Base-by-base conservation (phyloP, 495 filamentous ascomycete species). In the Xylaria acuta region DNA sequence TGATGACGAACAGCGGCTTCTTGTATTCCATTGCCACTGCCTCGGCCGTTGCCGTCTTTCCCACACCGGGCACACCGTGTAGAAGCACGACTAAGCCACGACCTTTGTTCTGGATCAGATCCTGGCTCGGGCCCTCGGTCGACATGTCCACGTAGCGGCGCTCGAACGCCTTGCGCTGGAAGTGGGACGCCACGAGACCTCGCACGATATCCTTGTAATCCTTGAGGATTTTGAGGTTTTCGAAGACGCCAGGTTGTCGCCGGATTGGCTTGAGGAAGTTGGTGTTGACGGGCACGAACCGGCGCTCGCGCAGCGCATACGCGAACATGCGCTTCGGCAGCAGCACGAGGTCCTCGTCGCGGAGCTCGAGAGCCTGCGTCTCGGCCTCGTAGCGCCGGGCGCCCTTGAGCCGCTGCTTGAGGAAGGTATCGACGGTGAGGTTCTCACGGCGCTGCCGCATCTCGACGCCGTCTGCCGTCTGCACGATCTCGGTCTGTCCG, bases 1-100 rank as follows among this genome's bases (percentile, higher is more conserved):
- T 88, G 38, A 92, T 85, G 2, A 81, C 73, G 67, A 87, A 88
- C 0, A 91, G 81, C 1, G 89, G 88, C 60, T 82, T 85, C 5
- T 79, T 68, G 38, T 83, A 82, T 27, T 82, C 74, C 74, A 86
- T 83, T 0, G 89, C 87, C 3, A 89, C 80, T 0, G 82, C 80
- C 51, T 86, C 85, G 2, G 88, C 89, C 0, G 89, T 91, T 0
- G 86, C 79, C 0, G 90, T 91, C 75, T 92, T 91, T 6, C 90
- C 89, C 1, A 86, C 84, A 0, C 89, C 90, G 0, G 90, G 89
- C 0, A 79, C 80, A 14, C 90, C 90, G 64, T 88, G 87, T 0
- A 84, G 83, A 75, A 85, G 60, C 22, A 84, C 75, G 8, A 89
- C 82, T 0, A 91, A 77, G 1, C 88, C 89, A 11, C 82, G 81